Percentiles rank a stretch among this genome's conserved stretches.
These are phyloP conservation scores for Hippophae gyantsensis DNA, from an alignment of 306 rosid genomes.

Conservation along the genomic window DNA sequence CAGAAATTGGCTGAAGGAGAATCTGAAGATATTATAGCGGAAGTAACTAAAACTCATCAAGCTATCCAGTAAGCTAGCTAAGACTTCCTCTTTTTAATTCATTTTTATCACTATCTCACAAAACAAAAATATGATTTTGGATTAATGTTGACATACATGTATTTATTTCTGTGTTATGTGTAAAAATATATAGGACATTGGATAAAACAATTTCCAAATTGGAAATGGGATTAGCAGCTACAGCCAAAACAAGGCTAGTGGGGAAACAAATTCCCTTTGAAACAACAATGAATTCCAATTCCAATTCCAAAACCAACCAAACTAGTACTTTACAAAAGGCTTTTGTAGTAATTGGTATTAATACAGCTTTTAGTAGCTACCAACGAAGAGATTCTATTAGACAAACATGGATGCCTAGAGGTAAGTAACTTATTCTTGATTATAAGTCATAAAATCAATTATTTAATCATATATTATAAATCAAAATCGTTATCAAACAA, in stretches of 20 bases:
- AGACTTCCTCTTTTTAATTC: too few species aligned
- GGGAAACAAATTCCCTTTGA: constrained; percentile 7
- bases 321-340: constrained; percentile 36
- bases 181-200: constrained; percentile 33
- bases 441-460: too few species aligned
- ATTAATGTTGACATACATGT: neutral
- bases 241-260: constrained; percentile 26
- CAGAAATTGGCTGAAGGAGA: constrained; percentile 64
- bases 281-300: too few species aligned
- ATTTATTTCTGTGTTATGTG: neutral
- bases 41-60: constrained; percentile 71
- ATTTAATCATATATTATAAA: too few species aligned
- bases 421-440: constrained; percentile 7
- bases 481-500: too few species aligned
- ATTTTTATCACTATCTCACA: neutral
- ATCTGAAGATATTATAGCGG: constrained; percentile 33
- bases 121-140: too few species aligned
- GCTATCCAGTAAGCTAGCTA: constrained; percentile 48
- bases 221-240: constrained; percentile 53
- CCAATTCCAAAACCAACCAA: neutral
- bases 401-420: constrained; percentile 77
- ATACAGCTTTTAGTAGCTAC: constrained; percentile 84
- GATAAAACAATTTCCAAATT: constrained; percentile 60
- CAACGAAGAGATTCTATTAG: constrained; percentile 64
- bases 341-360: constrained; percentile 79